Evolutionary conservation across 2,329 filamentous ascomycete species (phyloP), one percentile per base, ranked within the genome.

Genomic region (Dothideomycetes sp.): DNA sequence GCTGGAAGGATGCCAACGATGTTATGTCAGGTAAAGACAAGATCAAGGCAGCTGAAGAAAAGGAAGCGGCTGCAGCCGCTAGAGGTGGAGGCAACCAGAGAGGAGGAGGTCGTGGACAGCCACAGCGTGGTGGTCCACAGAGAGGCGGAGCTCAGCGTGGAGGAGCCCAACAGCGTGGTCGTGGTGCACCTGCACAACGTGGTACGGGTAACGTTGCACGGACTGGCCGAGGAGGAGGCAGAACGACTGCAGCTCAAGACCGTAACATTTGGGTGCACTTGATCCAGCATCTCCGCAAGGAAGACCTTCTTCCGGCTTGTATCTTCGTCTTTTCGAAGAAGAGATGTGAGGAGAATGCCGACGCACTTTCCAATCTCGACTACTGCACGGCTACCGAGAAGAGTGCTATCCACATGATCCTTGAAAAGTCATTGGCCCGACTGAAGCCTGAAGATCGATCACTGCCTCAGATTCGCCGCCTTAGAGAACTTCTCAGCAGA

Each of bases 261-360:
- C 88, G 87, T 59, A 96, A 88, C 47, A 73, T 95, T 6, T 98
- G 91, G 91, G 89, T 96, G 24, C 85, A 95, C 55, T 74, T 98
- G 27, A 87, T 98, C 3, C 85, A 94, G 54, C 87, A 85, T 61
- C 70, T 98, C 40, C 84, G 80, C 53, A 94, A 94, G 60, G 78
- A 87, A 38, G 85, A 78, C 34, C 71, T 98, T 4, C 74, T 98
- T 3, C 91, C 91, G 1, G 86, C 84, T 7, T 96, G 89, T 59
- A 94, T 98, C 50, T 98, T 98, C 57, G 89, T 98, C 42, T 98
- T 98, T 62, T 98, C 91, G 3, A 98, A 96, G 67, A 94, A 91
- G 63, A 74, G 91, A 38, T 96, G 91, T 54, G 91, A 98, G 61
- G 87, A 96, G 57, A 98, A 96, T 58, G 91, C 91, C 1, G 86